These are phyloP conservation scores for Leavenworthia alabamica DNA, from an alignment of 345 rosid genomes.

Conservation along the genomic window DNA sequence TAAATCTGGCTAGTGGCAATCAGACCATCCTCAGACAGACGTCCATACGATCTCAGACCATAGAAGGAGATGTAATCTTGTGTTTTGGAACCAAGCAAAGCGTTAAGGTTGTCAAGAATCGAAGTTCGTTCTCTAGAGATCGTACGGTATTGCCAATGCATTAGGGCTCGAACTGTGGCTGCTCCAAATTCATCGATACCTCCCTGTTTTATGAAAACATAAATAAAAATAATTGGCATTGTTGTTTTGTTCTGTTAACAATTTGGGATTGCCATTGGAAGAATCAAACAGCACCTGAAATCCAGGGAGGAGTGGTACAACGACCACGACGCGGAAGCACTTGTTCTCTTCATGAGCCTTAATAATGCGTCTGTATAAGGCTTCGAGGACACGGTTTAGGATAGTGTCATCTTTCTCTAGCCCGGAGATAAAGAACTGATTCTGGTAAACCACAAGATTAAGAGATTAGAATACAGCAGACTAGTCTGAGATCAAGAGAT, in stretches of 20 bases:
- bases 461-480: background rate
- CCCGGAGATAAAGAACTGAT: conserved; percentile 91
- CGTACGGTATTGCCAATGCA: conserved; percentile 94
- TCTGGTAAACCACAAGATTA: conserved; percentile 40
- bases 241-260: background rate
- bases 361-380: conserved; percentile 62
- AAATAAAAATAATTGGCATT: background rate
- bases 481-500: background rate
- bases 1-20: conserved; percentile 91
- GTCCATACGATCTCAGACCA: conserved; percentile 76
- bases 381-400: conserved; percentile 69
- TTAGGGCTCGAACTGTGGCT: conserved; percentile 87
- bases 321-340: conserved; percentile 64
- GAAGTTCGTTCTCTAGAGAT: conserved; percentile 73
- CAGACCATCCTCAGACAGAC: conserved; percentile 56
- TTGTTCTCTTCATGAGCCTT: conserved; percentile 64
- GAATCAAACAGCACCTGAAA: conserved; percentile 55
- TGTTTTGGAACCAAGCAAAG: conserved; percentile 53
- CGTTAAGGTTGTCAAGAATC: conserved; percentile 52
- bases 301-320: conserved; percentile 86
- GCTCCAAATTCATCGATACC: conserved; percentile 88
- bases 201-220: conserved; percentile 43
- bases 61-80: conserved; percentile 75
- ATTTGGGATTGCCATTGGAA: background rate
- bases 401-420: conserved; percentile 66